Conservation (phyloP, 441 rosid genomes). For the Mallotus repandus region DNA sequence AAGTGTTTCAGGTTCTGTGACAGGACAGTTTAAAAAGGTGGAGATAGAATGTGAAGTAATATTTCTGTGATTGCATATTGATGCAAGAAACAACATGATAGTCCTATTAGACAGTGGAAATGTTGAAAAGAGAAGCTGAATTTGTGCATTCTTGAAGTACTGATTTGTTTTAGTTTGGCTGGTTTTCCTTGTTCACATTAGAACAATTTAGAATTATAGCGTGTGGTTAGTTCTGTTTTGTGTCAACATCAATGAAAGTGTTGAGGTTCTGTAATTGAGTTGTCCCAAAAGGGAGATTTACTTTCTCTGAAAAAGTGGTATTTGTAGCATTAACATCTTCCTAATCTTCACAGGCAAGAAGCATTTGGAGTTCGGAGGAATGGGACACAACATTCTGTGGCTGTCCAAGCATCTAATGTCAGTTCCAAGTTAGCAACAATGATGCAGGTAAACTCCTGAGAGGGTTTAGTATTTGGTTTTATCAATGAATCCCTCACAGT, state of each 20-base stretch:
- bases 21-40: not conserved
- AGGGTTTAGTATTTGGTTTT: not conserved
- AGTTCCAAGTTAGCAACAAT: conserved; percentile 33
- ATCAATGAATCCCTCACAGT: conserved; percentile 4
- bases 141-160: not conserved
- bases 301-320: conserved; percentile 7
- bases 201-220: not conserved
- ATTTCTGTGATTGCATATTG: not conserved
- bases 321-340: conserved; percentile 17
- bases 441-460: conserved; percentile 50
- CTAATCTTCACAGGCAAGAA: conserved; percentile 42
- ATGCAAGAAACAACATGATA: not conserved
- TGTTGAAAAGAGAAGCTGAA: not conserved
- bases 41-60: not conserved
- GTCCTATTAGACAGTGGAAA: not conserved
- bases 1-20: not conserved
- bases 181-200: not conserved
- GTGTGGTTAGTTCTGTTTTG: not conserved
- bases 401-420: conserved; percentile 28
- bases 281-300: conserved; percentile 2
- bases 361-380: conserved; percentile 40
- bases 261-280: not conserved
- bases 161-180: not conserved
- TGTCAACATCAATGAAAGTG: not conserved
- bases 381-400: conserved; percentile 38